phyloP scores from a whole-genome alignment of 1,284 basidiomycete genomes.

The Heterobasidion parviporum region DNA sequence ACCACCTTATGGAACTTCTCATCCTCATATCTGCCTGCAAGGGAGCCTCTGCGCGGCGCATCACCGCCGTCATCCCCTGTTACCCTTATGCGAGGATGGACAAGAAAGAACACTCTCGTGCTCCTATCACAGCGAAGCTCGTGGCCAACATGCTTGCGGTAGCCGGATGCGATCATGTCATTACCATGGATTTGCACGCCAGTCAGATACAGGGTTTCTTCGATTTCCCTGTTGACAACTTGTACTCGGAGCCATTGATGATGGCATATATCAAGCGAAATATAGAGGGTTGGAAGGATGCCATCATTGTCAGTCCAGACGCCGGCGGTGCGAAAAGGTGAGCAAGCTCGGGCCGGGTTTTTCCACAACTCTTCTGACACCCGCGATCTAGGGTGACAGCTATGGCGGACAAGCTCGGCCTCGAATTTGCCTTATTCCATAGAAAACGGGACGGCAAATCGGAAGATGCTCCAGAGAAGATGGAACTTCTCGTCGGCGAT shows the following conservation, averaged over 20 bases:
- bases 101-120: constrained; percentile 96
- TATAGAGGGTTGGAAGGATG: constrained; percentile 82
- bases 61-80: constrained; percentile 97
- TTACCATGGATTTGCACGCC: constrained; percentile 98
- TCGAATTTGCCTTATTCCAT: constrained; percentile 97
- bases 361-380: background rate
- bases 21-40: constrained; percentile 93
- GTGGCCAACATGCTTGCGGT: constrained; percentile 97
- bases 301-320: constrained; percentile 94
- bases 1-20: constrained; percentile 87
- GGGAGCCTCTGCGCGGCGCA: constrained; percentile 91
- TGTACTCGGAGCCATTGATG: constrained; percentile 87
- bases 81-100: constrained; percentile 97
- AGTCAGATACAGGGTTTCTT: constrained; percentile 99
- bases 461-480: constrained; percentile 57
- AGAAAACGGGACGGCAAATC: constrained; percentile 69
- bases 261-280: constrained; percentile 84
- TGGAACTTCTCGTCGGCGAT: constrained; percentile 97
- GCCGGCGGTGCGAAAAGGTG: constrained; percentile 97
- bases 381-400: constrained; percentile 67
- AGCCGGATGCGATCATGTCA: constrained; percentile 97
- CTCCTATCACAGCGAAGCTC: constrained; percentile 97
- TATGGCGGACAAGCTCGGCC: constrained; percentile 90
- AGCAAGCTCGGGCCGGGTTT: constrained; percentile 18
- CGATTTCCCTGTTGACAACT: constrained; percentile 97